These are phyloP conservation scores for Exophiala sp. DNA, from an alignment of 2,329 filamentous ascomycete species.

Conservation along the genomic window DNA sequence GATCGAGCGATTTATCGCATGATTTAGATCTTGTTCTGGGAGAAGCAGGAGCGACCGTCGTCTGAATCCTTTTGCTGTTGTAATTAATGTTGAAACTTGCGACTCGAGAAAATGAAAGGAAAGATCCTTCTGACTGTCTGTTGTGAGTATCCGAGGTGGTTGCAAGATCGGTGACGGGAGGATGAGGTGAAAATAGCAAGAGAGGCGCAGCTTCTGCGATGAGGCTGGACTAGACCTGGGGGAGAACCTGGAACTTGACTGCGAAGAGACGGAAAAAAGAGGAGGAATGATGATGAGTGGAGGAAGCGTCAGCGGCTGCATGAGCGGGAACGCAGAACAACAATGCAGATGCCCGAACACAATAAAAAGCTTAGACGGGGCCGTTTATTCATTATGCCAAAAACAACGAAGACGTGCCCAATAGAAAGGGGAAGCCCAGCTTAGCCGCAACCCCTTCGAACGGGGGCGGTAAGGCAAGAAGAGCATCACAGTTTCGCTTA, in stretches of 20 bases:
- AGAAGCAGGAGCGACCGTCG: constrained; percentile 6
- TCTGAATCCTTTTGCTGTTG: not conserved
- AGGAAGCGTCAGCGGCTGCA: constrained; percentile 16
- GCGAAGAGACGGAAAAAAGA: not conserved
- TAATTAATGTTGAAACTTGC: not conserved
- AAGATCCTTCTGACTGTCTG: not conserved
- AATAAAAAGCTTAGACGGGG: not conserved
- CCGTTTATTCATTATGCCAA: too few species aligned
- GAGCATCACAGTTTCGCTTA: too few species aligned
- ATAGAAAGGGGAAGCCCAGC: not conserved
- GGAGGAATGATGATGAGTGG: not conserved
- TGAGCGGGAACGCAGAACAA: constrained; percentile 3
- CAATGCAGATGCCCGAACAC: constrained; percentile 3
- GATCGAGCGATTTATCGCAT: constrained; percentile 21
- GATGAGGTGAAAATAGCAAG: constrained; percentile 9
- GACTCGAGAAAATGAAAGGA: not conserved
- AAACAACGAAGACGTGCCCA: not conserved
- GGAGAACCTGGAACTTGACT: constrained; percentile 2
- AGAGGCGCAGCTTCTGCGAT: constrained; percentile 6
- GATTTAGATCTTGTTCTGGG: constrained; percentile 1
- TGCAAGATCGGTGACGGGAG: not conserved
- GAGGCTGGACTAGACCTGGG: constrained; percentile 14
- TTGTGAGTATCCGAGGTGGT: not conserved
- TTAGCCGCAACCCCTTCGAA: not conserved
- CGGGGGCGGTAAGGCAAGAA: not conserved